Conservation (phyloP, 768 basidiomycete genomes). For the Amanita jacksonii region DNA sequence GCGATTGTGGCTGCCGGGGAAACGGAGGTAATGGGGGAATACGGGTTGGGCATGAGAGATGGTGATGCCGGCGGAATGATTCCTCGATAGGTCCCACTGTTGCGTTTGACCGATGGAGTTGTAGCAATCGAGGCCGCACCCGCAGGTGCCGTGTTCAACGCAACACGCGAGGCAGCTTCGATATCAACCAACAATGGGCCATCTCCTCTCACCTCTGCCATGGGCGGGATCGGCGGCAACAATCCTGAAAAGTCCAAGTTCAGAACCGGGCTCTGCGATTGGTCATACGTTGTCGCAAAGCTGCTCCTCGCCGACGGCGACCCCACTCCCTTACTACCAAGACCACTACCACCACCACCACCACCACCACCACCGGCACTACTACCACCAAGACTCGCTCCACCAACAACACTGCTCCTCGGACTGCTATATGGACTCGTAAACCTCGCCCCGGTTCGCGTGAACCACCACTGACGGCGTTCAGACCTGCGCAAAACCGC, state of each 20-base stretch:
- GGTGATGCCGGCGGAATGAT: background rate
- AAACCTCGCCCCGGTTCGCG: conserved; percentile 15
- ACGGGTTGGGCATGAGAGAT: too few relatives aligned
- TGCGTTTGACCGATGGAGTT: too few relatives aligned
- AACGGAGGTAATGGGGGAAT: too few relatives aligned
- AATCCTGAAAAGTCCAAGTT: conserved; percentile 14
- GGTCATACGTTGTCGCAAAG: conserved; percentile 55
- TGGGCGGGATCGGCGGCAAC: conserved; percentile 38
- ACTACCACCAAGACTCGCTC: too few relatives aligned
- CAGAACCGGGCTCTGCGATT: conserved; percentile 21
- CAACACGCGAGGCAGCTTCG: too few relatives aligned
- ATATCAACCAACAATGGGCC: conserved; percentile 24
- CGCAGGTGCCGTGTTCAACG: too few relatives aligned
- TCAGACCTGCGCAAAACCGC: conserved; percentile 31
- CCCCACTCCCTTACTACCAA: conserved; percentile 13
- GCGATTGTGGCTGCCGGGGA: conserved; percentile 14
- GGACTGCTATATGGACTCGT: conserved; percentile 16
- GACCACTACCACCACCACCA: conserved; percentile 9
- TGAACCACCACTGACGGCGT: conserved; percentile 37
- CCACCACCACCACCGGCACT: conserved; percentile 8
- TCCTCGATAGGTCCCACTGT: too few relatives aligned
- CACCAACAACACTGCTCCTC: conserved; percentile 11
- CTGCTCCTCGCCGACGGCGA: conserved; percentile 40
- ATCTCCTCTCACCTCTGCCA: conserved; percentile 40
- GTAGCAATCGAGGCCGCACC: too few relatives aligned